Conservation (phyloP, 305 asterid genomes). For the Lippia alba region DNA sequence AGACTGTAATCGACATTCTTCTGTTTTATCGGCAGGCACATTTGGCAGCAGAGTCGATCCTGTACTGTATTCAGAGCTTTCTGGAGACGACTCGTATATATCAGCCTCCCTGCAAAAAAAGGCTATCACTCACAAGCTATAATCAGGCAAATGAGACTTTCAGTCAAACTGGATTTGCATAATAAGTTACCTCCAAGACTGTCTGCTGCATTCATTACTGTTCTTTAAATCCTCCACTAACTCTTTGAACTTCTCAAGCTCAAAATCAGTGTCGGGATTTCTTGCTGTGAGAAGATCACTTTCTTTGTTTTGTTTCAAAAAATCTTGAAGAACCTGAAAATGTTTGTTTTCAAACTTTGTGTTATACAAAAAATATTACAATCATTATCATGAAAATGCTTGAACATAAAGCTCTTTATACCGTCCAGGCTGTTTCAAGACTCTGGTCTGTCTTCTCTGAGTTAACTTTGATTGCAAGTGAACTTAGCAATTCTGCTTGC, state of each 20-base stretch:
- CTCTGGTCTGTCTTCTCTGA: constrained; percentile 81
- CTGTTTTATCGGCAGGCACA: constrained; percentile 48
- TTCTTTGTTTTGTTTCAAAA: constrained; percentile 77
- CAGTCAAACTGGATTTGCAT: constrained; percentile 21
- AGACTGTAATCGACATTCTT: constrained; percentile 55
- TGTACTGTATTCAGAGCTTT: constrained; percentile 68
- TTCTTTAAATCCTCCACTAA: constrained; percentile 65
- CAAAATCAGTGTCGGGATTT: constrained; percentile 59
- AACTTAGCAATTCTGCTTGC: constrained; percentile 95
- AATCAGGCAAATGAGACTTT: constrained; percentile 14
- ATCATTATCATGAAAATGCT: constrained; percentile 15
- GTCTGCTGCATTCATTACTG: constrained; percentile 57
- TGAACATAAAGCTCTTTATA: constrained; percentile 33
- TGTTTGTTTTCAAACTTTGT: constrained; percentile 34
- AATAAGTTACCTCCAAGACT: constrained; percentile 72
- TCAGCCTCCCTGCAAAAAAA: constrained; percentile 70
- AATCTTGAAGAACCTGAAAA: constrained; percentile 80
- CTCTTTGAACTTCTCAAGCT: constrained; percentile 67
- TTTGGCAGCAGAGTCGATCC: constrained; percentile 68
- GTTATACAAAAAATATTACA: constrained; percentile 21
- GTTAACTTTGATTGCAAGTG: constrained; percentile 88
- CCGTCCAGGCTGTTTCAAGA: constrained; percentile 90
- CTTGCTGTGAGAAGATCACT: constrained; percentile 50
- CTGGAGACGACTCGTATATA: constrained; percentile 51
- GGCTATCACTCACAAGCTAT: constrained; percentile 40